phyloP scores from a whole-genome alignment of 2,329 filamentous ascomycete species.

The Fusarium armeniacum region DNA sequence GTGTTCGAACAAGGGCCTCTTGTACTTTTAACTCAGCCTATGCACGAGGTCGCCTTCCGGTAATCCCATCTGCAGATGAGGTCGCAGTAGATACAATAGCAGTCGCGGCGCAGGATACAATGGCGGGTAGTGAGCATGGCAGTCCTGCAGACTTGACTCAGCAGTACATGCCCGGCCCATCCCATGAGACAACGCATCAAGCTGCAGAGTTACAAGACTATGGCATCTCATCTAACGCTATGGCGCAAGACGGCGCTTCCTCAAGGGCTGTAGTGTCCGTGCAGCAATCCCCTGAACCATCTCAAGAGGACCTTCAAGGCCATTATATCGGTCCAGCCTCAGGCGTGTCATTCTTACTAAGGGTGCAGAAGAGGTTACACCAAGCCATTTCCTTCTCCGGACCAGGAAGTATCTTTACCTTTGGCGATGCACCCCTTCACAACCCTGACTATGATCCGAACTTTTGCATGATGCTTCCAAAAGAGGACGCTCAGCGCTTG shows the following conservation, averaged over 20 bases:
- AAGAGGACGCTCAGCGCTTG: slow-evolving; percentile 54
- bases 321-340: slow-evolving; percentile 54
- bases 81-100: slow-evolving; percentile 14
- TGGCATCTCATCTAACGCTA: slow-evolving; percentile 22
- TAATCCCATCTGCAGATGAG: slow-evolving; percentile 37
- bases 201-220: slow-evolving; percentile 16
- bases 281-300: slow-evolving; percentile 50
- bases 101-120: slow-evolving; percentile 13
- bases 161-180: slow-evolving; percentile 13
- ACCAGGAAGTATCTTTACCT: slow-evolving; percentile 60
- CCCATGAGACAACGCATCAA: slow-evolving; percentile 4
- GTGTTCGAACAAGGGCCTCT: slow-evolving; percentile 32
- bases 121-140: slow-evolving; percentile 5
- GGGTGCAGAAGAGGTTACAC: slow-evolving; percentile 52
- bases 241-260: slow-evolving; percentile 1
- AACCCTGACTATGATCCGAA: slow-evolving; percentile 54
- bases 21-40: slow-evolving; percentile 49
- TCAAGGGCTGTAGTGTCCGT: slow-evolving; percentile 34
- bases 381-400: slow-evolving; percentile 45
- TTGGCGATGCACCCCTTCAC: slow-evolving; percentile 64
- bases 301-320: slow-evolving; percentile 52
- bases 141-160: slow-evolving; percentile 21
- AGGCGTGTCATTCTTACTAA: slow-evolving; percentile 50
- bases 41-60: slow-evolving; percentile 44
- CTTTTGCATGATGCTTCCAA: slow-evolving; percentile 58